Base-by-base conservation (phyloP, 768 basidiomycete species). In the Psilocybe sp. region DNA sequence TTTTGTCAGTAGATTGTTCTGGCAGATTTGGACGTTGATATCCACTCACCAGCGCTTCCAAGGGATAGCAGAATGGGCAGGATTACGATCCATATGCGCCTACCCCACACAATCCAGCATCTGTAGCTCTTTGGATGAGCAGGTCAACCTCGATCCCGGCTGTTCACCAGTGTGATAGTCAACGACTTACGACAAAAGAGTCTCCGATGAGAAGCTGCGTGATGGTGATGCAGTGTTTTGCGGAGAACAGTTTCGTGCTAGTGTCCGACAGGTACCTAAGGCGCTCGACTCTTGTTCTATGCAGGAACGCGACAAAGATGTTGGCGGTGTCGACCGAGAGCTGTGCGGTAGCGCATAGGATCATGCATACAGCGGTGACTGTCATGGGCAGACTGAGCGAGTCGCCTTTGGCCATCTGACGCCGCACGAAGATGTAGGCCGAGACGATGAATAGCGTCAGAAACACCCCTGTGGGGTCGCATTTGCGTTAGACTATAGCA, bases 51-150 rank as follows among this genome's bases (percentile, higher is more conserved):
- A 14, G 47, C 52, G 18, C 52, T 53, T 19, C 47, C 52, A 7
- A 53, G 42, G 9, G 52, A 53, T 6, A 49, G 43, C n/a, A 53
- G 12, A 14, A 53, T 33, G 11, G 52, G 52, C 8, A 53, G 38
- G 32, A 53, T 39, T 1, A 53, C 48, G 20, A 53, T 49, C 52
- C 52, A 53, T 15, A 49, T 15, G 18, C 44, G 44, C 31, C 44
- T 45, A 4, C 47, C 47, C 52, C 52, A 53, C 14, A 53, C 52
- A 13, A 53, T 44, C 41, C 47, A 53, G 31, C 52, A 53, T 7
- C 52, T 36, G 42, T 53, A 53, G 32, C 47, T 53, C 52, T 53
- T 31, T 1, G 15, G 15, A 7, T 13, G 8, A 20, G 16, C n/a
- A 3, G 9, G 14, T 10, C 9, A 31, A 15, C n/a, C 1, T 15